A percentile compares a stretch with the other conserved stretches of the same genome.
phyloP scores from a whole-genome alignment of 192 early-diverging fungal genomes.

The Gonapodya prolifera region DNA sequence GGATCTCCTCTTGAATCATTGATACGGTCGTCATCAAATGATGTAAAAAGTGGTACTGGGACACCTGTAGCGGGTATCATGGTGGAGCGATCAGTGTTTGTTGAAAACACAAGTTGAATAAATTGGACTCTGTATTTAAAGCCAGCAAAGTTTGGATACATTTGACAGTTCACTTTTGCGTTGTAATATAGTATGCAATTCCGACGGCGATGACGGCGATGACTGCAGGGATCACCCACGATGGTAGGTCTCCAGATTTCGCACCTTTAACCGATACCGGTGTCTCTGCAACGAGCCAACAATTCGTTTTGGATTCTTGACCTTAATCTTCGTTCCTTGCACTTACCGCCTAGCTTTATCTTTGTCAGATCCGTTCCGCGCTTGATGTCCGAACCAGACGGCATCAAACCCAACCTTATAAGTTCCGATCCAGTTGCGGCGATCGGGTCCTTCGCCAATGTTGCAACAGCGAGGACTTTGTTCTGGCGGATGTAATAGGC shows the following conservation, averaged over 20 bases:
- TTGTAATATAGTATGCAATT: not conserved
- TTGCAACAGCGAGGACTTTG: conserved; percentile 23
- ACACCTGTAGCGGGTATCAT: not conserved
- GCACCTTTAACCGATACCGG: no score
- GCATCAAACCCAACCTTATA: conserved; percentile 21
- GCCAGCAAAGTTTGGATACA: no score
- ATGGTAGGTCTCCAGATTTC: not conserved
- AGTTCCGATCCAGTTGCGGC: conserved; percentile 22
- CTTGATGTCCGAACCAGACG: conserved; percentile 19
- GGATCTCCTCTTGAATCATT: not conserved
- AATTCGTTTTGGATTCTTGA: no score
- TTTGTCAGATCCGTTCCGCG: conserved; percentile 8
- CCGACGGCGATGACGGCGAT: not conserved
- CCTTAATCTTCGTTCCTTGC: no score
- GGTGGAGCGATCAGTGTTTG: not conserved
- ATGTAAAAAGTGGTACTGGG: not conserved
- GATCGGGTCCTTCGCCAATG: conserved; percentile 22
- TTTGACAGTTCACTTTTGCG: no score
- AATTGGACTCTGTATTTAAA: no score
- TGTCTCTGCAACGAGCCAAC: no score
- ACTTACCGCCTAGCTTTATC: not conserved
- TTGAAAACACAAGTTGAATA: no score
- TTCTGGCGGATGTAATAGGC: conserved; percentile 12
- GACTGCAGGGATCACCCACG: not conserved
- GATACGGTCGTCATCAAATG: not conserved